Base-by-base conservation (phyloP, 2,329 filamentous ascomycete species). In the Fusarium poae region DNA sequence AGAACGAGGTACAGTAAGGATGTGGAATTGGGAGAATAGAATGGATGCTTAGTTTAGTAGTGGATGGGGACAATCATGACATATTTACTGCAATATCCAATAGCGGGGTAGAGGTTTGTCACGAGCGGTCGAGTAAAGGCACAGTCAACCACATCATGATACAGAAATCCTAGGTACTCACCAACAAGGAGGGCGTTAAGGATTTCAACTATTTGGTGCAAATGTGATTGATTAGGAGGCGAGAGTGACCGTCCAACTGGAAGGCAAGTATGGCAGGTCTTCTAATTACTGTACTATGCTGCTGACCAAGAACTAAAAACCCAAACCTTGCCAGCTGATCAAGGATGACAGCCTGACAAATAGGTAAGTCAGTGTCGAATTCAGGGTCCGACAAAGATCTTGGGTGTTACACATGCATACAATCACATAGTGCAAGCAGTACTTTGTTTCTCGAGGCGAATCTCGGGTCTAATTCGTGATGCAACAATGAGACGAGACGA, bases 81-180 rank as follows among this genome's bases (percentile, higher is more conserved):
- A 64, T 40, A 39, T 20, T 39, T 39, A 39, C 35, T 34, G 13
- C 32, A 34, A 16, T 20, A 53, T 58, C 27, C 46, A 67, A 65
- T 65, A 65, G 65, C 64, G 52, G 64, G 64, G 57, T 68, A 62
- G 39, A 43, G 15, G 46, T 49, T 65, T 65, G 61, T 65, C 61
- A 64, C 51, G 51, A 65, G 53, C 20, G 23, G 40, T 45, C 50
- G 34, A 45, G 30, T 34, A 34, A 50, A 64, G 59, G 52, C 61
- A 64, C 57, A 45, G 40, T 51, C 23, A 21, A 59, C 35, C 30
- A 32, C 42, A 45, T 39, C 23, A 59, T 39, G 25, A 42, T 42
- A 21, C 12, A 49, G 23, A 30, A 29, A 54, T 18, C n/a, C 23
- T 39, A n/a, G n/a, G n/a, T n/a, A 16, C 23, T 50, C 32, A 27